These are phyloP conservation scores for Rhodosporidiobolus sp. DNA, from an alignment of 768 basidiomycete species.

Conservation along the genomic window DNA sequence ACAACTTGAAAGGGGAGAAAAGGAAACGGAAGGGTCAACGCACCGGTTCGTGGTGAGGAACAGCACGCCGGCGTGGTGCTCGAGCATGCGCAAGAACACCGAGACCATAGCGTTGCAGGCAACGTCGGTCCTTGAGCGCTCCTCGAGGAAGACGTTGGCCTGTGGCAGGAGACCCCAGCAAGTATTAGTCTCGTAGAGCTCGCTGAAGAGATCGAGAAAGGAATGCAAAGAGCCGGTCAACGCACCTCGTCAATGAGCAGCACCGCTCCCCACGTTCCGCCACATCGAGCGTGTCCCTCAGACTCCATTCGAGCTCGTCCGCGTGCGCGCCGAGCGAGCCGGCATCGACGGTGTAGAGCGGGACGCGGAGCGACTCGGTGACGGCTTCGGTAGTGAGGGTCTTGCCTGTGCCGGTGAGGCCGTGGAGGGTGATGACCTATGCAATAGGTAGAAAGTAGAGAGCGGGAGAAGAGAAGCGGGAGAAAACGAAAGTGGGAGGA, in stretches of 20 bases:
- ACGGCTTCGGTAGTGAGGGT: constrained; percentile 96
- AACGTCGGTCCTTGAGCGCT: constrained; percentile 63
- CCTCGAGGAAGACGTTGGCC: constrained; percentile 70
- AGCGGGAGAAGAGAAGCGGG: background rate
- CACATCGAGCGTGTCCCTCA: constrained; percentile 49
- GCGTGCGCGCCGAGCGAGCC: constrained; percentile 51
- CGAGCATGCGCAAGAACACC: constrained; percentile 56
- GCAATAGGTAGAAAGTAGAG: background rate
- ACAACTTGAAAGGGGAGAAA: background rate
- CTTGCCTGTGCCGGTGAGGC: constrained; percentile 95
- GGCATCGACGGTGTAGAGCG: constrained; percentile 18
- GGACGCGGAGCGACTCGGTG: constrained; percentile 89
- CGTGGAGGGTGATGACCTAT: constrained; percentile 69
- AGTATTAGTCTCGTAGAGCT: constrained; percentile 10
- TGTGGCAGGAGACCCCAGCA: too few relatives aligned
- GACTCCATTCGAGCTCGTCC: constrained; percentile 52
- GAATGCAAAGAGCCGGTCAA: too few relatives aligned
- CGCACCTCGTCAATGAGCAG: constrained; percentile 22
- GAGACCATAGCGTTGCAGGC: constrained; percentile 71
- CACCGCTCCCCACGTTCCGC: constrained; percentile 42
- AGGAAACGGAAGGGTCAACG: constrained; percentile 7
- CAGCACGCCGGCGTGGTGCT: constrained; percentile 51
- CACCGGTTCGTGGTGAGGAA: constrained; percentile 52
- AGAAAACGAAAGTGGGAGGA: background rate
- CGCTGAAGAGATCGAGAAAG: background rate